phyloP scores from a whole-genome alignment of 2,329 filamentous ascomycete species.

The Pyrenochaeta sp. region DNA sequence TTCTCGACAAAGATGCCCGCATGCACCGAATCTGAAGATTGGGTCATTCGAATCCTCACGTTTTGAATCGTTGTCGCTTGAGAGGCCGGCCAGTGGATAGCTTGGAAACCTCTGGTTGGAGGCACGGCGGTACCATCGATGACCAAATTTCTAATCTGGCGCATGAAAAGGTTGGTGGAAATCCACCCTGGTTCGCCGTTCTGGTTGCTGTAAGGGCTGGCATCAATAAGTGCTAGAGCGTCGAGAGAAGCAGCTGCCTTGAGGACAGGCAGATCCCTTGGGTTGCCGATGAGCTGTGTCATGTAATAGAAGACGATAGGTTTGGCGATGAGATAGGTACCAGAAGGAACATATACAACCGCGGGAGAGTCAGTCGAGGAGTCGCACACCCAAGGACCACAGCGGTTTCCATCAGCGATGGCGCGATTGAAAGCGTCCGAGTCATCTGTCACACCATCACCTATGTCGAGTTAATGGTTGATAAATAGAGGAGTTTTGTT shows the following conservation, averaged over 20 bases:
- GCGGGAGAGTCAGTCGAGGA: conserved; percentile 62
- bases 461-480: conserved; percentile 33
- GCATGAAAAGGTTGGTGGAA: conserved; percentile 69
- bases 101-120: conserved; percentile 54
- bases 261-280: conserved; percentile 62
- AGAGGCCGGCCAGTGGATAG: conserved; percentile 57
- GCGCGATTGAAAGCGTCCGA: conserved; percentile 63
- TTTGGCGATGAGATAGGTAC: conserved; percentile 60
- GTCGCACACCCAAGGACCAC: conserved; percentile 52
- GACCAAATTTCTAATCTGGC: conserved; percentile 71
- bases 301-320: conserved; percentile 70
- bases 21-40: conserved; percentile 54
- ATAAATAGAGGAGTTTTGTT: not conserved
- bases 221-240: conserved; percentile 66
- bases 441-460: conserved; percentile 52
- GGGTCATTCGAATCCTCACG: conserved; percentile 53
- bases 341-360: conserved; percentile 65
- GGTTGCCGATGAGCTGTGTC: conserved; percentile 68
- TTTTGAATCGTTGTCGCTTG: conserved; percentile 58
- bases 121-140: conserved; percentile 63
- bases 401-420: conserved; percentile 54
- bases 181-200: conserved; percentile 51
- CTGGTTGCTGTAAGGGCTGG: conserved; percentile 57
- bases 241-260: conserved; percentile 61
- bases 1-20: conserved; percentile 58